Evolutionary conservation across 345 rosid species (phyloP).

Genomic region (Syzygium aromaticum): DNA sequence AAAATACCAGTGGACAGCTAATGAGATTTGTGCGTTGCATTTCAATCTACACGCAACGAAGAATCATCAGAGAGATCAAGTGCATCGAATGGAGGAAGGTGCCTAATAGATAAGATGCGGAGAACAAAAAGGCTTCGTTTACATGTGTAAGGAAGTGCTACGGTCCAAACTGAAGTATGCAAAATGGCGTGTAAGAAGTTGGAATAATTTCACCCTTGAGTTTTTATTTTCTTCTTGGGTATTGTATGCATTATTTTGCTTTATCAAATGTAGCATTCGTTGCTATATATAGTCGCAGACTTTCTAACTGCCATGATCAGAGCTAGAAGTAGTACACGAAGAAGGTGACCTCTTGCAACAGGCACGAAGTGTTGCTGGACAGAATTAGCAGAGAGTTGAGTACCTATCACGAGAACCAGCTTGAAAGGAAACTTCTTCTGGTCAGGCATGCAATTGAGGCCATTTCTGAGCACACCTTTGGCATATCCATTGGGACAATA

Average conservation of each 20-base stretch:
- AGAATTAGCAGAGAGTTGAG: not conserved
- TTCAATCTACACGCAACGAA: not conserved
- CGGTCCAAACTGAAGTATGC: not conserved
- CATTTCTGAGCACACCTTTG: not conserved
- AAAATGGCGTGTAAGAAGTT: not conserved
- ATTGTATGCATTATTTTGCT: not conserved
- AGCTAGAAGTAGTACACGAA: not conserved
- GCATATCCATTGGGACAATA: not conserved
- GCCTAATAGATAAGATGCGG: not conserved
- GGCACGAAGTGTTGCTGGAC: not conserved
- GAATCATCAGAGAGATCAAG: not conserved
- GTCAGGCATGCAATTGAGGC: not conserved
- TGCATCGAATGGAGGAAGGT: not conserved
- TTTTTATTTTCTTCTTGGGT: not conserved
- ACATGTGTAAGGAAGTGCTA: not conserved
- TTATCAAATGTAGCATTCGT: not conserved
- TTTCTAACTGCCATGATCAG: not conserved
- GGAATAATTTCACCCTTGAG: not conserved
- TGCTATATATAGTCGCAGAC: not conserved
- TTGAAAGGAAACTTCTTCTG: not conserved
- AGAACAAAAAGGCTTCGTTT: not conserved
- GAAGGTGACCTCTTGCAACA: not conserved
- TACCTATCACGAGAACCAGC: constrained; percentile 5
- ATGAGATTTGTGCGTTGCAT: not conserved
- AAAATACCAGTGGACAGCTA: not conserved